These are phyloP conservation scores for Crepidotus sp. DNA, from an alignment of 1,284 basidiomycete genomes.

Conservation along the genomic window DNA sequence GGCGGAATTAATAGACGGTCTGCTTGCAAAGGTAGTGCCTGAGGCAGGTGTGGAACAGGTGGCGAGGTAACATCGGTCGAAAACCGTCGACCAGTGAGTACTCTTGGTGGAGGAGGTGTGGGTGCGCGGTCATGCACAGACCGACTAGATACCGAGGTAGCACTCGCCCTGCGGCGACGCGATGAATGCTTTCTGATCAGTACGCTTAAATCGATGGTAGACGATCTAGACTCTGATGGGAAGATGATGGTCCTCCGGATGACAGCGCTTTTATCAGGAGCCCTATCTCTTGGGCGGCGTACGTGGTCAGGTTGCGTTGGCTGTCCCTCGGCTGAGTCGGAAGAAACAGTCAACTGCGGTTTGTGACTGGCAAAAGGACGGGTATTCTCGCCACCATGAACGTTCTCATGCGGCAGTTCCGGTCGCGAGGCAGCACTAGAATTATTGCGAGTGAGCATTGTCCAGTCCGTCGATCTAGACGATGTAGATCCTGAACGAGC, in stretches of 20 bases:
- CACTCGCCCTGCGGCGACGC: slow-evolving; percentile 52
- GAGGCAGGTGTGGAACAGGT: slow-evolving; percentile 60
- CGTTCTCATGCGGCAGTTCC: slow-evolving; percentile 2
- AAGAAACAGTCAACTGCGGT: not conserved
- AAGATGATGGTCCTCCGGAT: slow-evolving; percentile 71
- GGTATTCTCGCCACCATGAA: slow-evolving; percentile 1
- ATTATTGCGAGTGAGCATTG: slow-evolving; percentile 36
- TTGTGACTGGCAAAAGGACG: slow-evolving; percentile 12
- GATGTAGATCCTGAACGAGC: slow-evolving; percentile 60
- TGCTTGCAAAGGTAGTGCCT: slow-evolving; percentile 38
- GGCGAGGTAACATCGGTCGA: slow-evolving; percentile 48
- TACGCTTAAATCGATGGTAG: slow-evolving; percentile 44
- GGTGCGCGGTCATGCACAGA: slow-evolving; percentile 75
- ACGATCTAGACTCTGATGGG: slow-evolving; percentile 52
- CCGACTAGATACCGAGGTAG: slow-evolving; percentile 46
- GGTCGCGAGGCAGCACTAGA: slow-evolving; percentile 22
- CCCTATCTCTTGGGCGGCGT: slow-evolving; percentile 35
- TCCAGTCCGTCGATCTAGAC: slow-evolving; percentile 43
- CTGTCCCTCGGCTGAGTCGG: not conserved
- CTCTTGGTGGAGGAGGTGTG: slow-evolving; percentile 68
- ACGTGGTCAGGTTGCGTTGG: slow-evolving; percentile 25
- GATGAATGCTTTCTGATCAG: slow-evolving; percentile 48
- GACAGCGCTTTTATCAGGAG: slow-evolving; percentile 40
- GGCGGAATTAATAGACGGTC: slow-evolving; percentile 36
- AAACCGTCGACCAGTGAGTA: slow-evolving; percentile 47